These are phyloP conservation scores for Penicillium psychrosexuale DNA, from an alignment of 2,329 filamentous ascomycete species.

Conservation along the genomic window DNA sequence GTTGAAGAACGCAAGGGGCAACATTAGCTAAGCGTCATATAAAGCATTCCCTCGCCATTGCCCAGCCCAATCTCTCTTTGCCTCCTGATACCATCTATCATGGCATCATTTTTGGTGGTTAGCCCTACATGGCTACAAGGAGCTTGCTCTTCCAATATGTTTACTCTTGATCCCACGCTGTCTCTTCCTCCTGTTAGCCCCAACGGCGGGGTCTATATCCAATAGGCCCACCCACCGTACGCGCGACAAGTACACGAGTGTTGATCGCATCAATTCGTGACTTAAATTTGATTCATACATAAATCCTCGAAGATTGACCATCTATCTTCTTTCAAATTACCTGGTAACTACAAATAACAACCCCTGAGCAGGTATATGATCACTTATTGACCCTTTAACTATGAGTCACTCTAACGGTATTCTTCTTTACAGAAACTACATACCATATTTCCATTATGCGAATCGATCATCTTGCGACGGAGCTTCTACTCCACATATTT, in stretches of 20 bases:
- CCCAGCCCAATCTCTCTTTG: neutral
- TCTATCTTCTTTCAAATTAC: neutral
- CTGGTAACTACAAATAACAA: neutral
- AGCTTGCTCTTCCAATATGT: neutral
- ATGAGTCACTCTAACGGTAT: neutral
- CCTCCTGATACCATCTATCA: slow-evolving; percentile 17
- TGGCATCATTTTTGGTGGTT: slow-evolving; percentile 19
- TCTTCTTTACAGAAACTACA: neutral
- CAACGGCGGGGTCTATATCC: slow-evolving; percentile 32
- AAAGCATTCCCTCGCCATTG: slow-evolving; percentile 2
- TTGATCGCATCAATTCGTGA: slow-evolving; percentile 16
- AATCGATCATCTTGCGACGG: slow-evolving; percentile 55
- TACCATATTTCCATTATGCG: slow-evolving; percentile 43
- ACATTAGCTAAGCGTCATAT: slow-evolving; percentile 16
- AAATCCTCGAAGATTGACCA: neutral
- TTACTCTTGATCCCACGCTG: neutral
- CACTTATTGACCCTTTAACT: neutral
- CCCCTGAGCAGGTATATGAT: neutral
- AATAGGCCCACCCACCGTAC: slow-evolving; percentile 21
- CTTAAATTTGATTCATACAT: neutral
- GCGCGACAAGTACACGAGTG: slow-evolving; percentile 12
- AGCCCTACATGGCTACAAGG: slow-evolving; percentile 21
- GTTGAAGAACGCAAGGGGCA: slow-evolving; percentile 4
- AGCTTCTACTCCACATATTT: slow-evolving; percentile 58
- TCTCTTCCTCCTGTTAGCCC: slow-evolving; percentile 23